These are phyloP conservation scores for Vachellia pachyceras DNA, from an alignment of 306 rosid genomes.

Conservation along the genomic window DNA sequence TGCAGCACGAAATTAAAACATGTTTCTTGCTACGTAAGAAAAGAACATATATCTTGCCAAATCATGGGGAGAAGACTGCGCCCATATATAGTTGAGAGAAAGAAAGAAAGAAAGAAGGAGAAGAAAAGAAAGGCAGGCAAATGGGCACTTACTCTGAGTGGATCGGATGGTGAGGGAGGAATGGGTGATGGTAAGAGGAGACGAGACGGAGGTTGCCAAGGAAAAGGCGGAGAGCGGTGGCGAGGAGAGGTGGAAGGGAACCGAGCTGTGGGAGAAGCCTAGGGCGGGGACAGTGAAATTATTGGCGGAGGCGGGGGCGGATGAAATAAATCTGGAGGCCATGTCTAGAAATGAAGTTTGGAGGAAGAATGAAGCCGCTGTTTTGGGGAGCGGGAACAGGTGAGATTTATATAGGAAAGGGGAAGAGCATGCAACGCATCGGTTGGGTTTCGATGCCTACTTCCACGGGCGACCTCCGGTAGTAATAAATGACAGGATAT, in stretches of 20 bases:
- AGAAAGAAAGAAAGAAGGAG: too few species aligned
- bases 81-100: too few species aligned
- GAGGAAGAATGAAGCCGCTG: not conserved
- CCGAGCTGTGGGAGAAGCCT: slow-evolving; percentile 35
- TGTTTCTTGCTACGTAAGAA: too few species aligned
- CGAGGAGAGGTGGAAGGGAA: slow-evolving; percentile 34
- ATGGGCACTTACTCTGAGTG: slow-evolving; percentile 34
- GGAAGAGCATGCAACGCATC: not conserved
- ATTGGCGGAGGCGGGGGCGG: not conserved
- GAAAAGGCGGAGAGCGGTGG: slow-evolving; percentile 37
- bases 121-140: too few species aligned
- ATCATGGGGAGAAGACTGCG: not conserved
- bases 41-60: not conserved
- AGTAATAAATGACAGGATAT: not conserved
- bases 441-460: not conserved
- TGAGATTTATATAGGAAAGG: not conserved
- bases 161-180: slow-evolving; percentile 30
- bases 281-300: slow-evolving; percentile 34
- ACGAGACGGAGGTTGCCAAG: slow-evolving; percentile 30
- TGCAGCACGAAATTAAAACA: not conserved
- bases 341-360: not conserved
- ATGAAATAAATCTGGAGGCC: slow-evolving; percentile 30
- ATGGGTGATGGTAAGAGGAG: slow-evolving; percentile 41
- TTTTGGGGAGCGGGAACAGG: not conserved
- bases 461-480: not conserved